These are phyloP conservation scores for Orychophragmus violaceus DNA, from an alignment of 345 rosid species.

Conservation along the genomic window DNA sequence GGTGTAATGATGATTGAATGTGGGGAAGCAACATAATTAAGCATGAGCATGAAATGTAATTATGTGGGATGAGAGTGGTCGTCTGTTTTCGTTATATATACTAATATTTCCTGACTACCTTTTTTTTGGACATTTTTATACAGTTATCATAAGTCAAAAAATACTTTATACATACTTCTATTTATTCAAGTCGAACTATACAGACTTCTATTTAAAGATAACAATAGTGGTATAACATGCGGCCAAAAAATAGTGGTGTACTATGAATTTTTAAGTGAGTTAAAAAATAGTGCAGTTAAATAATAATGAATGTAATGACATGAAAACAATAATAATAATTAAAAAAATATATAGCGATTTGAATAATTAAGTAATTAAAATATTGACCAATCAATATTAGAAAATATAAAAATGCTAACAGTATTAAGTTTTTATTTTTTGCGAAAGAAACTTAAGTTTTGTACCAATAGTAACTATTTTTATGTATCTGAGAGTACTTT, in stretches of 20 bases:
- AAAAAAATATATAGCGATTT: neutral
- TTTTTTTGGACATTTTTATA: too few species aligned
- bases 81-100: constrained; percentile 7
- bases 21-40: constrained; percentile 68
- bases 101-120: too few species aligned
- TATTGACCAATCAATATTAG: neutral
- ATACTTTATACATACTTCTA: neutral
- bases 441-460: too few species aligned
- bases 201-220: neutral
- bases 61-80: constrained; percentile 46
- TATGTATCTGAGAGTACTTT: neutral
- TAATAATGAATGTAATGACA: neutral
- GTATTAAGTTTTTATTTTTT: too few species aligned
- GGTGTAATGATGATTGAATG: constrained; percentile 6
- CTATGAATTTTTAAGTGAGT: neutral
- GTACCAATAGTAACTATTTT: neutral
- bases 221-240: neutral
- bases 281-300: neutral
- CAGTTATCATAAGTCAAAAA: neutral
- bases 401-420: too few species aligned
- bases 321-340: neutral
- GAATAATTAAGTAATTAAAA: neutral
- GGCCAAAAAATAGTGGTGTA: neutral
- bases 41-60: constrained; percentile 63
- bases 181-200: neutral